A percentile compares a stretch with the other conserved stretches of the same genome.
These are phyloP conservation scores for Scheffersomyces lignicola DNA, from an alignment of 1,139 yeast genomes.

Conservation along the genomic window DNA sequence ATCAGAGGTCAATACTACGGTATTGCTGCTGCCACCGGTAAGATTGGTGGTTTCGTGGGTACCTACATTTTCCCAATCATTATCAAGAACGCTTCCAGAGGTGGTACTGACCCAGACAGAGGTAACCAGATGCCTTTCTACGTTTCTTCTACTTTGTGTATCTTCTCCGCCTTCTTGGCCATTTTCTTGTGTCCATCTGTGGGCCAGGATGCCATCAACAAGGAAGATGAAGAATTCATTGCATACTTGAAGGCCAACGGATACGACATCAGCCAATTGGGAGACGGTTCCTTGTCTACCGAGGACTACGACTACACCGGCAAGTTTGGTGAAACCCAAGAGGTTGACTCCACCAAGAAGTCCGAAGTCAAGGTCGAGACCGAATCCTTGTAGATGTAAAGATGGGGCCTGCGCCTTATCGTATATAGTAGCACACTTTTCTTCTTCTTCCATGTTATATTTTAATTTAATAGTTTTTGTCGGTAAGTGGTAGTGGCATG, in stretches of 20 bases:
- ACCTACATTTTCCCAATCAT: slow-evolving; percentile 83
- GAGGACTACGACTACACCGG: not conserved
- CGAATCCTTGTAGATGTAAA: too few relatives aligned
- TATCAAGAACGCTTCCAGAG: slow-evolving; percentile 43
- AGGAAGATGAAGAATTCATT: slow-evolving; percentile 73
- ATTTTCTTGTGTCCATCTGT: slow-evolving; percentile 75
- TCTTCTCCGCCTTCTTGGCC: slow-evolving; percentile 69
- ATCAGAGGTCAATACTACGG: slow-evolving; percentile 91
- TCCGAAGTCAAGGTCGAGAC: slow-evolving; percentile 1
- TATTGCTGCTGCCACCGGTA: slow-evolving; percentile 87
- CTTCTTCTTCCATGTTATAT: too few relatives aligned
- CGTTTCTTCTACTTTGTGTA: slow-evolving; percentile 74
- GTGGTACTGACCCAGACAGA: slow-evolving; percentile 23
- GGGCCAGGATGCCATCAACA: slow-evolving; percentile 77
- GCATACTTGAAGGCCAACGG: slow-evolving; percentile 62
- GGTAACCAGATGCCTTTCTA: slow-evolving; percentile 80
- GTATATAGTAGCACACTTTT: too few relatives aligned
- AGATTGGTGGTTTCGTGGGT: slow-evolving; percentile 91
- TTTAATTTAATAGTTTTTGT: too few relatives aligned
- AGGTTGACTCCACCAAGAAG: not conserved
- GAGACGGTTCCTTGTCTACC: slow-evolving; percentile 16
- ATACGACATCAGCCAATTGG: slow-evolving; percentile 54
- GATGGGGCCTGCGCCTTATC: too few relatives aligned
- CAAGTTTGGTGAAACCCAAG: not conserved
- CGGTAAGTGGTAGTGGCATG: too few relatives aligned